phyloP scores from a whole-genome alignment of 352 stramenopile species.

The Aphanomyces cochlioides region DNA sequence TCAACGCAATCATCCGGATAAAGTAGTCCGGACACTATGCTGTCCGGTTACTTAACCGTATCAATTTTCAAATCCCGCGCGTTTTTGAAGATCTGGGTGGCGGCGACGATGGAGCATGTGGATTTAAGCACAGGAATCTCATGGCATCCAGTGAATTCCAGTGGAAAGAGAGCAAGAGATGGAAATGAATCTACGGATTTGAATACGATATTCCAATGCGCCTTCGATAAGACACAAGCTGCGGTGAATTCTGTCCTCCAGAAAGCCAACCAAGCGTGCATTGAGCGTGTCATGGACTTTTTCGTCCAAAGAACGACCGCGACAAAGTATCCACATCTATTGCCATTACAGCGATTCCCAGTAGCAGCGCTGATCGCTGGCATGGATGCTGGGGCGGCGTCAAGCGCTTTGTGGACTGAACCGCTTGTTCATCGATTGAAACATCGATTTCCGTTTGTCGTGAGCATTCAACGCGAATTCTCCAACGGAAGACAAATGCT shows the following conservation, averaged over 20 bases:
- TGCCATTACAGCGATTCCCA: slow-evolving; percentile 49
- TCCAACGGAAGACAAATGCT: slow-evolving; percentile 51
- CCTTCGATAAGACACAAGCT: slow-evolving; percentile 47
- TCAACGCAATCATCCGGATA: neutral
- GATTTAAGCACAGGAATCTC: slow-evolving; percentile 28
- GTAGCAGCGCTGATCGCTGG: slow-evolving; percentile 64
- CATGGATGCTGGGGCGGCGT: slow-evolving; percentile 50
- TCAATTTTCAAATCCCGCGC: neutral
- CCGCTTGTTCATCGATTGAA: slow-evolving; percentile 63
- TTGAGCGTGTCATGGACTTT: slow-evolving; percentile 56
- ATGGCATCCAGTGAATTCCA: slow-evolving; percentile 19
- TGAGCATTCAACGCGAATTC: slow-evolving; percentile 45
- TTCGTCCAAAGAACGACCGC: slow-evolving; percentile 34
- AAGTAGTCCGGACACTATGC: neutral
- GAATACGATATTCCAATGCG: slow-evolving; percentile 65
- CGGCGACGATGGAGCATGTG: slow-evolving; percentile 13
- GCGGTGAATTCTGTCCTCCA: slow-evolving; percentile 57
- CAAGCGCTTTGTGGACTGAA: slow-evolving; percentile 70
- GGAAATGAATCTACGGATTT: neutral
- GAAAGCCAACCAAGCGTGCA: slow-evolving; percentile 65
- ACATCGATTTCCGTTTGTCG: slow-evolving; percentile 61
- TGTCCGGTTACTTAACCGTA: neutral
- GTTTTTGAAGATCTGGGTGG: neutral
- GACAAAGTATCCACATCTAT: slow-evolving; percentile 32
- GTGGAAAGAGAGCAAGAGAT: neutral